Evolutionary conservation across 2,329 filamentous ascomycete genomes (phyloP).

Genomic region (Ceratocystiopsis minuta): DNA sequence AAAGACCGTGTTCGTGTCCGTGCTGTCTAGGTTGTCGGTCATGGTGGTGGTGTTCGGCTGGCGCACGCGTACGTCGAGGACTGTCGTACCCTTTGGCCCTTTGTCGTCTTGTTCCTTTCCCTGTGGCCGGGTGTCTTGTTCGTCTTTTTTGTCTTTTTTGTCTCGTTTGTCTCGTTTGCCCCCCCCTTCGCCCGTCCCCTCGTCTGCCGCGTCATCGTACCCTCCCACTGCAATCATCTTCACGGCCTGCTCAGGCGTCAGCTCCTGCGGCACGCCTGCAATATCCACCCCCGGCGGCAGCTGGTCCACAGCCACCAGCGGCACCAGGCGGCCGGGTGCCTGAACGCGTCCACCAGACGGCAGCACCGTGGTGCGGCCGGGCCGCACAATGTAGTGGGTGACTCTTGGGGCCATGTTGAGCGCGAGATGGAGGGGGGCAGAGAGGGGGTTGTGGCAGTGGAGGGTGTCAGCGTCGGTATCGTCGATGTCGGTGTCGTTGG

Average conservation of each 20-base stretch:
- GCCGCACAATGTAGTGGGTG: slow-evolving; percentile 27
- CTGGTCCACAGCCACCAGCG: slow-evolving; percentile 35
- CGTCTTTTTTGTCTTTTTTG: too few relatives aligned
- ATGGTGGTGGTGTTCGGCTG: too few relatives aligned
- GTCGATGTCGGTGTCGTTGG: too few relatives aligned
- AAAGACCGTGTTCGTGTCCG: too few relatives aligned
- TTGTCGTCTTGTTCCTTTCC: too few relatives aligned
- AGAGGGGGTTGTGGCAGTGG: too few relatives aligned
- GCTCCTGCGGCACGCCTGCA: slow-evolving; percentile 23
- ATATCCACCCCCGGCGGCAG: slow-evolving; percentile 28
- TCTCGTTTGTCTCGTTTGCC: background rate
- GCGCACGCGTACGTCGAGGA: too few relatives aligned
- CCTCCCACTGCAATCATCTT: slow-evolving; percentile 20
- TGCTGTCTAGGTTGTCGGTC: too few relatives aligned
- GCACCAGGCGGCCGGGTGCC: slow-evolving; percentile 23
- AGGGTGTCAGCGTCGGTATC: too few relatives aligned
- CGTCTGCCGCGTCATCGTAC: slow-evolving; percentile 14
- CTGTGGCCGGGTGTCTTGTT: too few relatives aligned
- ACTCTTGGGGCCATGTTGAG: slow-evolving; percentile 12
- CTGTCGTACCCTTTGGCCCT: too few relatives aligned
- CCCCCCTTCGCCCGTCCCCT: background rate
- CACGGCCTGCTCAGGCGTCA: slow-evolving; percentile 19
- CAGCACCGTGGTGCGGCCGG: slow-evolving; percentile 14
- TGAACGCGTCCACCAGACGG: slow-evolving; percentile 11
- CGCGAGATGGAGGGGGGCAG: too few relatives aligned